A percentile compares a stretch with the other conserved stretches of the same genome.
These are phyloP conservation scores for Phaeosphaeria sp. DNA, from an alignment of 2,329 filamentous ascomycete genomes.

Conservation along the genomic window DNA sequence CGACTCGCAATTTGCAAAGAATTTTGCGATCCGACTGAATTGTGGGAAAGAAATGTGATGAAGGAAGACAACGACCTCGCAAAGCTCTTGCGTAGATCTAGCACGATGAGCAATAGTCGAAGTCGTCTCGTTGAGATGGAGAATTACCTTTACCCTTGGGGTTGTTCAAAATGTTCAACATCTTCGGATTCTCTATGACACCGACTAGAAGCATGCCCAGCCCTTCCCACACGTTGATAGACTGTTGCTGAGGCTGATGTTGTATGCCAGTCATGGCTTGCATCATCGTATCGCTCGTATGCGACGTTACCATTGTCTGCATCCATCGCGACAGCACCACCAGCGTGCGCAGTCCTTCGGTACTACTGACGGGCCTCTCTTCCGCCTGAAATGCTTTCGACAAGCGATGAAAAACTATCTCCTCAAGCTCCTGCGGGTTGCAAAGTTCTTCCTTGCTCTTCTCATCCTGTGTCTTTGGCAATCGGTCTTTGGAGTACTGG, in stretches of 20 bases:
- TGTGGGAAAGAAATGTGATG: constrained; percentile 59
- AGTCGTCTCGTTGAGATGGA: neutral
- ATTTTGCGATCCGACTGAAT: constrained; percentile 58
- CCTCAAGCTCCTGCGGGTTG: constrained; percentile 47
- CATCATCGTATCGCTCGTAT: constrained; percentile 48
- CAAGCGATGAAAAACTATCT: constrained; percentile 46
- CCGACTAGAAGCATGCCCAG: constrained; percentile 69
- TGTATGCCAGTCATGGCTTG: constrained; percentile 49
- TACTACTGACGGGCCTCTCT: constrained; percentile 39
- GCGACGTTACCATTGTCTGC: constrained; percentile 48
- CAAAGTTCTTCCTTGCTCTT: constrained; percentile 32
- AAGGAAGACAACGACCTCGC: constrained; percentile 41
- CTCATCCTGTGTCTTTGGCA: constrained; percentile 29
- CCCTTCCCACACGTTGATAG: constrained; percentile 68
- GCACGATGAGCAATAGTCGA: neutral
- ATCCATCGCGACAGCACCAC: constrained; percentile 46
- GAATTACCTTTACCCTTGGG: constrained; percentile 60
- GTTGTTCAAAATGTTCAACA: constrained; percentile 62
- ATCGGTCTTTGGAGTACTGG: constrained; percentile 43
- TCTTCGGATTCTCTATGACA: constrained; percentile 65
- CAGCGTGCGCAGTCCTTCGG: constrained; percentile 40
- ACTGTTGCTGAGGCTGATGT: constrained; percentile 61
- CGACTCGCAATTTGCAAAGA: constrained; percentile 56
- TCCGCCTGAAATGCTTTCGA: constrained; percentile 43
- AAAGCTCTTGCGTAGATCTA: constrained; percentile 43